Percentiles rank a stretch among this genome's conserved stretches.
phyloP scores from a whole-genome alignment of 441 rosid genomes.

The Biscutella laevigata region DNA sequence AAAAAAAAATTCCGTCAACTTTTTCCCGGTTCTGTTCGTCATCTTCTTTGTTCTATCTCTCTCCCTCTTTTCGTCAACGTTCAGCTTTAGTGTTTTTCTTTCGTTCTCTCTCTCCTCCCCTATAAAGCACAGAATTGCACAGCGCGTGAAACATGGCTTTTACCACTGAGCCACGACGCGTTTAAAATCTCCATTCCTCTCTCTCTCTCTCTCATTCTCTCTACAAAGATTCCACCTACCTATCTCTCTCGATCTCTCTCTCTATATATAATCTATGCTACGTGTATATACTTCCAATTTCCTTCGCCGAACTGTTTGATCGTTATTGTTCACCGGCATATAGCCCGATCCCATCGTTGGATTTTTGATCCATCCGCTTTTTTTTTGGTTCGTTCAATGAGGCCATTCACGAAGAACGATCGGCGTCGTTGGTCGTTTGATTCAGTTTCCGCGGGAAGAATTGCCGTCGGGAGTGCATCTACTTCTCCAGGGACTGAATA shows the following conservation, averaged over 20 bases:
- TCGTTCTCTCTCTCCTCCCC: slow-evolving; percentile 9
- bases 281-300: slow-evolving; percentile 1
- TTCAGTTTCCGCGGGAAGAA: slow-evolving; percentile 37
- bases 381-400: slow-evolving; percentile 47
- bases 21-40: slow-evolving; percentile 2
- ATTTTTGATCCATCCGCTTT: neutral
- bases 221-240: slow-evolving; percentile 23
- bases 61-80: slow-evolving; percentile 16
- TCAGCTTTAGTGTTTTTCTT: neutral
- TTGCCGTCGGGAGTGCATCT: slow-evolving; percentile 30
- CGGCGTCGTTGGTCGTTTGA: slow-evolving; percentile 92
- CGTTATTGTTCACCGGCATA: neutral
- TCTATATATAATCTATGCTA: slow-evolving; percentile 4
- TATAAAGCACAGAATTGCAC: slow-evolving; percentile 20
- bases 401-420: slow-evolving; percentile 43
- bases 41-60: neutral
- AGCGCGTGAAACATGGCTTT: slow-evolving; percentile 43
- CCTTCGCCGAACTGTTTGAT: slow-evolving; percentile 1
- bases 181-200: slow-evolving; percentile 17
- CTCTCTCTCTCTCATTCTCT: slow-evolving; percentile 18
- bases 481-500: slow-evolving; percentile 57
- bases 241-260: neutral
- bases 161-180: slow-evolving; percentile 50
- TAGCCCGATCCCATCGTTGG: neutral
- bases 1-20: slow-evolving; percentile 1